phyloP scores from a whole-genome alignment of 805 yeast genomes.

The Saturnispora halmiae region DNA sequence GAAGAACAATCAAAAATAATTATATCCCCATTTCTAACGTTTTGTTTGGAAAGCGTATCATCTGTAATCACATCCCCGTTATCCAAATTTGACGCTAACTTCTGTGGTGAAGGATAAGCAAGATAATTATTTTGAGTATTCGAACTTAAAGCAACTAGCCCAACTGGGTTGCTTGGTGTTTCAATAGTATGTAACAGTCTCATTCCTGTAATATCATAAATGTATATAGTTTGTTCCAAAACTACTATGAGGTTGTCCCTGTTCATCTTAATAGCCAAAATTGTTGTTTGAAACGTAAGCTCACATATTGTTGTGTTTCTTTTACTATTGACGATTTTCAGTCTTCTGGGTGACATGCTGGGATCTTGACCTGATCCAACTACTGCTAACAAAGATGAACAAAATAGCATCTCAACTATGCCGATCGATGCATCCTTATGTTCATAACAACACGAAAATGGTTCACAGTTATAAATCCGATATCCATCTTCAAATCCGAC shows the following conservation, averaged over 20 bases:
- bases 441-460: constrained; percentile 66
- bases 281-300: constrained; percentile 74
- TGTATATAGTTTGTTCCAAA: constrained; percentile 72
- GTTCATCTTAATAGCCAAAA: constrained; percentile 70
- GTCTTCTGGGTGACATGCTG: constrained; percentile 67
- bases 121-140: constrained; percentile 42
- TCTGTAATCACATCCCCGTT: constrained; percentile 6
- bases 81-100: constrained; percentile 22
- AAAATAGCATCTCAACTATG: constrained; percentile 83
- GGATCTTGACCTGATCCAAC: constrained; percentile 79
- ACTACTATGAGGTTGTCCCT: constrained; percentile 77
- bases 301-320: constrained; percentile 68
- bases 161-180: constrained; percentile 47
- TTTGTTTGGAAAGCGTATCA: constrained; percentile 1
- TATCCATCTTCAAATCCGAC: constrained; percentile 62
- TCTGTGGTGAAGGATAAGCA: constrained; percentile 75
- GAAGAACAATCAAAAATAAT: constrained; percentile 72
- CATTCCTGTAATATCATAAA: constrained; percentile 88
- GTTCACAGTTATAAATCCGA: constrained; percentile 80
- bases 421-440: constrained; percentile 46
- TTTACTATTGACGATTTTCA: constrained; percentile 78
- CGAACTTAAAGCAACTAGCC: constrained; percentile 56
- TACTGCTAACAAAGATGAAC: constrained; percentile 75
- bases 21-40: constrained; percentile 54
- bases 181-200: constrained; percentile 69